Evolutionary conservation across 2,329 filamentous ascomycete genomes (phyloP).

Genomic region (Aaosphaeria arxii): DNA sequence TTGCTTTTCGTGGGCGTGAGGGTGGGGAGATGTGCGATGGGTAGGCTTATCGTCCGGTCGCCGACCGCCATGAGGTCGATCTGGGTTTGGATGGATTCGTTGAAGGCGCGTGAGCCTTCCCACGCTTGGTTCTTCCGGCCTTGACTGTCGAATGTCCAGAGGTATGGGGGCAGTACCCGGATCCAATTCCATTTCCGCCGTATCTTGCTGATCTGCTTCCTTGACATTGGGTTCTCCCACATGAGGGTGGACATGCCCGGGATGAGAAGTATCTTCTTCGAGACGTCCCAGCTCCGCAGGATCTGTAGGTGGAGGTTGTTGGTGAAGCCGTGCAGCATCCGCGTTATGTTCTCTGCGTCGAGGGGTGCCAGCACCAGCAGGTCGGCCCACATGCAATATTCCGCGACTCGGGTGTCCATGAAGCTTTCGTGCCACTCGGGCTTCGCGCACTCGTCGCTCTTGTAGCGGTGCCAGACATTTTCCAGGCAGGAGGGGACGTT

Average conservation of each 20-base stretch:
- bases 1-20: slow-evolving; percentile 34
- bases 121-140: slow-evolving; percentile 51
- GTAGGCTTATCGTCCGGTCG: slow-evolving; percentile 56
- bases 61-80: slow-evolving; percentile 72
- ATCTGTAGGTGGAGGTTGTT: slow-evolving; percentile 79
- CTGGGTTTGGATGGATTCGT: slow-evolving; percentile 73
- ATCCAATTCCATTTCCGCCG: slow-evolving; percentile 85
- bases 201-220: slow-evolving; percentile 81
- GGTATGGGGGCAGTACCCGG: slow-evolving; percentile 72
- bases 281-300: slow-evolving; percentile 80
- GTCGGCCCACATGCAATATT: slow-evolving; percentile 85
- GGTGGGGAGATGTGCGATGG: slow-evolving; percentile 29
- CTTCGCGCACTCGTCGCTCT: slow-evolving; percentile 13
- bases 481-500: slow-evolving; percentile 24
- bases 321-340: slow-evolving; percentile 82
- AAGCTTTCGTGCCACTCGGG: slow-evolving; percentile 22
- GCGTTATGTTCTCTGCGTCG: slow-evolving; percentile 78
- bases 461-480: slow-evolving; percentile 28
- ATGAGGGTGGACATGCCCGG: slow-evolving; percentile 86
- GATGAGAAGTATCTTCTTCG: slow-evolving; percentile 79
- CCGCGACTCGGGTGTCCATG: slow-evolving; percentile 54
- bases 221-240: slow-evolving; percentile 88
- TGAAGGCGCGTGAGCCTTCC: slow-evolving; percentile 65
- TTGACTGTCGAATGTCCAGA: slow-evolving; percentile 71
- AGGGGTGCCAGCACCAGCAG: slow-evolving; percentile 80